These are phyloP conservation scores for Pseudocercospora fuligena DNA, from an alignment of 2,329 filamentous ascomycete genomes.

Conservation along the genomic window DNA sequence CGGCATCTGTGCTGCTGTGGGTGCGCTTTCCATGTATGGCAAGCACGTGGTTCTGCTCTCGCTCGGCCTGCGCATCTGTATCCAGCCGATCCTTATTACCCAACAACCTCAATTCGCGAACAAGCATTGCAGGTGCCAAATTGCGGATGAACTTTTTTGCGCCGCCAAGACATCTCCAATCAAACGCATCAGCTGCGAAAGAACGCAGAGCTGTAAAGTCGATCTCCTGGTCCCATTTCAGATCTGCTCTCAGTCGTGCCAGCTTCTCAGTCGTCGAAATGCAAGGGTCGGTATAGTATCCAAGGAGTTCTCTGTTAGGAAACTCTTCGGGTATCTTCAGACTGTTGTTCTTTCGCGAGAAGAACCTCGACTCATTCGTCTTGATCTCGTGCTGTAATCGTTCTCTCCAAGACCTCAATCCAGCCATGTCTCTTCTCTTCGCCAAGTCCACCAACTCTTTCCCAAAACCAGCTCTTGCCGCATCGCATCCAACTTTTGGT, in stretches of 20 bases:
- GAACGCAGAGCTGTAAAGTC: constrained; percentile 70
- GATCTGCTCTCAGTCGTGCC: constrained; percentile 56
- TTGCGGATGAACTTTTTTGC: constrained; percentile 84
- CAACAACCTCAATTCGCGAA: constrained; percentile 58
- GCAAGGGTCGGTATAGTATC: constrained; percentile 86
- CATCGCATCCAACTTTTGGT: constrained; percentile 85
- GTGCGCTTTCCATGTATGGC: constrained; percentile 69
- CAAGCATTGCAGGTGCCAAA: constrained; percentile 75
- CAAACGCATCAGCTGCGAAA: constrained; percentile 80
- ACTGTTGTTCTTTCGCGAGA: constrained; percentile 74
- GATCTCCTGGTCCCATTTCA: constrained; percentile 67
- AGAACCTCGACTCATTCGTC: constrained; percentile 82
- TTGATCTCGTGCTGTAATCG: constrained; percentile 74
- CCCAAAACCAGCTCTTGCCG: constrained; percentile 86
- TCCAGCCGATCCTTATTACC: constrained; percentile 33
- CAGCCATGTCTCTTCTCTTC: constrained; percentile 60
- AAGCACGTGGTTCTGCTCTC: constrained; percentile 63
- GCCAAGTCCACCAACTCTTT: constrained; percentile 70
- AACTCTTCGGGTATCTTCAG: constrained; percentile 80
- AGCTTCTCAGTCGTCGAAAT: constrained; percentile 70
- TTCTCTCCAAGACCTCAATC: constrained; percentile 72
- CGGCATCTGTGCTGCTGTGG: constrained; percentile 75
- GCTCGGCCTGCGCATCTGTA: constrained; percentile 48
- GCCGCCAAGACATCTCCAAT: constrained; percentile 79
- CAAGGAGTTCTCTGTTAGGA: constrained; percentile 76